Conservation (phyloP, 148 eudicot genomes). For the Drosera capensis region DNA sequence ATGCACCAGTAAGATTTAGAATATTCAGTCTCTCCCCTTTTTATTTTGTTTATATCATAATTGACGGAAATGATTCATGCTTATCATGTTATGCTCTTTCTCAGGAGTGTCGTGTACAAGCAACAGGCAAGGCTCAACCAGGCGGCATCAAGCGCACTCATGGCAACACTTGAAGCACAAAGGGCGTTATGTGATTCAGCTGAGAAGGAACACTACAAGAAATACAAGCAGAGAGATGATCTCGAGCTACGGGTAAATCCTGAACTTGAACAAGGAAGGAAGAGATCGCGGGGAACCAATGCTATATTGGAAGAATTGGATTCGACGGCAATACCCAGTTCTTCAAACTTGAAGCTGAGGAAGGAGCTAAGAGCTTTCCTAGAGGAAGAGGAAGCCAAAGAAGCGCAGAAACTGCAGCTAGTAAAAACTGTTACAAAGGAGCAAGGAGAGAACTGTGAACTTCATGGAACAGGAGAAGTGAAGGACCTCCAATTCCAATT, state of each 20-base stretch:
- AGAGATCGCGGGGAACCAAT: slow-evolving; percentile 54
- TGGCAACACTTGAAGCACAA: slow-evolving; percentile 96
- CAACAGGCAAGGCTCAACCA: slow-evolving; percentile 79
- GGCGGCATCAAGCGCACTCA: slow-evolving; percentile 66
- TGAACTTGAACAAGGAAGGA: slow-evolving; percentile 51
- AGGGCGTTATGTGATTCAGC: slow-evolving; percentile 70
- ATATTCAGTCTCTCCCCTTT: neutral
- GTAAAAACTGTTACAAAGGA: neutral
- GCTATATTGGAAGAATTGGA: slow-evolving; percentile 30
- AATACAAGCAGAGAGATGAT: slow-evolving; percentile 56
- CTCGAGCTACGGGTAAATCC: slow-evolving; percentile 59
- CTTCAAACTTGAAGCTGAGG: slow-evolving; percentile 15
- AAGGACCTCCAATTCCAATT: slow-evolving; percentile 14
- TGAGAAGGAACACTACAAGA: slow-evolving; percentile 70
- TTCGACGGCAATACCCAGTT: slow-evolving; percentile 14
- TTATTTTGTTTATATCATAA: neutral
- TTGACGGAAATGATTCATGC: neutral
- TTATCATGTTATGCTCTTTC: slow-evolving; percentile 3
- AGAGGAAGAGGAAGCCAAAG: slow-evolving; percentile 59
- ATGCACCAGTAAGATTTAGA: slow-evolving; percentile 82
- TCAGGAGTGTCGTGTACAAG: slow-evolving; percentile 79
- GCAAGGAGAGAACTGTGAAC: slow-evolving; percentile 7
- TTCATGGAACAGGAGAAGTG: slow-evolving; percentile 14
- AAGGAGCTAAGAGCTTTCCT: slow-evolving; percentile 58
- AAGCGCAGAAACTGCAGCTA: slow-evolving; percentile 6